phyloP scores from a whole-genome alignment of 2,329 filamentous ascomycete species.

The Sclerotinia subarctica region DNA sequence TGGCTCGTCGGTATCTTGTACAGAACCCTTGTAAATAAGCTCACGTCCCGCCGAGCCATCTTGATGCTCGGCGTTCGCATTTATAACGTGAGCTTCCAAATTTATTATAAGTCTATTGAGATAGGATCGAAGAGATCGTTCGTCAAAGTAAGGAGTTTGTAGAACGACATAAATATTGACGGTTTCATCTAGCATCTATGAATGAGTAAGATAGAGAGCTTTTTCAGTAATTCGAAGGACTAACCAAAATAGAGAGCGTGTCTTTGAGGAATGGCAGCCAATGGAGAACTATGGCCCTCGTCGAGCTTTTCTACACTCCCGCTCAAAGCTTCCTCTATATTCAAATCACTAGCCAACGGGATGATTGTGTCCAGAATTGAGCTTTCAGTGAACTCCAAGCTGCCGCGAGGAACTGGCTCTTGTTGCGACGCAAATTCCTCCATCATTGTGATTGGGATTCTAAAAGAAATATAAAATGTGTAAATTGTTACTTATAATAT shows the following conservation, averaged over 20 bases:
- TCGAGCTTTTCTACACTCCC: slow-evolving; percentile 42
- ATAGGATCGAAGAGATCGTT: slow-evolving; percentile 55
- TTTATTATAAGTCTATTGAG: slow-evolving; percentile 62
- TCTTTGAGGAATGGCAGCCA: slow-evolving; percentile 58
- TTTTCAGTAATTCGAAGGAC: slow-evolving; percentile 38
- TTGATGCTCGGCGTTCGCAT: slow-evolving; percentile 49
- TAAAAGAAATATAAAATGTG: background rate
- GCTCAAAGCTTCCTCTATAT: slow-evolving; percentile 52
- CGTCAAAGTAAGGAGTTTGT: slow-evolving; percentile 58
- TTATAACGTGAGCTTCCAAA: slow-evolving; percentile 64
- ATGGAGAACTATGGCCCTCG: slow-evolving; percentile 41
- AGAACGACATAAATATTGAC: slow-evolving; percentile 67
- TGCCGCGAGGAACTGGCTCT: slow-evolving; percentile 39
- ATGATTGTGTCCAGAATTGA: slow-evolving; percentile 60
- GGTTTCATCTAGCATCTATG: slow-evolving; percentile 65
- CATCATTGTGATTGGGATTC: slow-evolving; percentile 29
- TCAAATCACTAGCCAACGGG: slow-evolving; percentile 53
- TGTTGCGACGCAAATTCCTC: slow-evolving; percentile 30
- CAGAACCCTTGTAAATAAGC: slow-evolving; percentile 55
- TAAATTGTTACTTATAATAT: background rate
- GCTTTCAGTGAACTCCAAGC: slow-evolving; percentile 52
- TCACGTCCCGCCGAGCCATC: slow-evolving; percentile 51
- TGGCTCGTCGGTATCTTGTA: slow-evolving; percentile 50
- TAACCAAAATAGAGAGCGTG: slow-evolving; percentile 70
- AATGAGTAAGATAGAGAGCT: slow-evolving; percentile 47